Conservation (phyloP, 1,284 basidiomycete species). For the Apiotrichum domesticum region DNA sequence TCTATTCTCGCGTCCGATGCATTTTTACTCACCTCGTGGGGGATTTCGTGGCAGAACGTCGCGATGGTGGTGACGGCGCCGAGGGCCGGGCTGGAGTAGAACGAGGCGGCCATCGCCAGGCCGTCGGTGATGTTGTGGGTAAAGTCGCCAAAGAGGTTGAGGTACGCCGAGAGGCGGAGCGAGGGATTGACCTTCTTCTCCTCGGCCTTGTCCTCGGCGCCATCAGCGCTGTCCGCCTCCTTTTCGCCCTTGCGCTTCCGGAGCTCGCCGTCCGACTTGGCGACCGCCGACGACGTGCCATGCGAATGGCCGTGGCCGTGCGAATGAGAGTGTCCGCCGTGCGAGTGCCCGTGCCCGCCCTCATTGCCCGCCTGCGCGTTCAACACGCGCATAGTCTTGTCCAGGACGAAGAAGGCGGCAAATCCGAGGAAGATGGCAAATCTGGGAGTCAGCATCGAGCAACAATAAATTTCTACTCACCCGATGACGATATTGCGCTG, state of each 20-base stretch:
- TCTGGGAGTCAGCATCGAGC: slow-evolving; percentile 44
- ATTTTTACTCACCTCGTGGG: slow-evolving; percentile 56
- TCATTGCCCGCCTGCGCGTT: slow-evolving; percentile 48
- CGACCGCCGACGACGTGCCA: slow-evolving; percentile 29
- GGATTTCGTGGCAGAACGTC: slow-evolving; percentile 86
- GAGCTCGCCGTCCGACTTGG: slow-evolving; percentile 21
- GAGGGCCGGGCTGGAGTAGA: slow-evolving; percentile 80
- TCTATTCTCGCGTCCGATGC: too few relatives aligned
- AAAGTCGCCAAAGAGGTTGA: slow-evolving; percentile 85
- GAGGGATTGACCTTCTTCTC: slow-evolving; percentile 36
- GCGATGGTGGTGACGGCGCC: slow-evolving; percentile 84
- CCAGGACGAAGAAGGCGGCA: slow-evolving; percentile 80
- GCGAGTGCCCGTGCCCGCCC: slow-evolving; percentile 45
- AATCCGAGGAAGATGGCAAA: slow-evolving; percentile 77
- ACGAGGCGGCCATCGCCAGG: slow-evolving; percentile 75
- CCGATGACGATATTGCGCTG: slow-evolving; percentile 82
- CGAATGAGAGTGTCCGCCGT: slow-evolving; percentile 54
- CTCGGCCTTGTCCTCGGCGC: slow-evolving; percentile 11
- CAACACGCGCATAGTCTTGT: slow-evolving; percentile 77
- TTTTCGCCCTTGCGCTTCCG: slow-evolving; percentile 31
- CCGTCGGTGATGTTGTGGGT: slow-evolving; percentile 69
- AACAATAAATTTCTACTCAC: slow-evolving; percentile 32
- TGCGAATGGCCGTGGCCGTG: slow-evolving; percentile 50
- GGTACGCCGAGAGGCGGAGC: slow-evolving; percentile 76
- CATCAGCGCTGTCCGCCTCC: slow-evolving; percentile 4